Base-by-base conservation (phyloP, 331 rosid species). In the Quercus lobata region DNA sequence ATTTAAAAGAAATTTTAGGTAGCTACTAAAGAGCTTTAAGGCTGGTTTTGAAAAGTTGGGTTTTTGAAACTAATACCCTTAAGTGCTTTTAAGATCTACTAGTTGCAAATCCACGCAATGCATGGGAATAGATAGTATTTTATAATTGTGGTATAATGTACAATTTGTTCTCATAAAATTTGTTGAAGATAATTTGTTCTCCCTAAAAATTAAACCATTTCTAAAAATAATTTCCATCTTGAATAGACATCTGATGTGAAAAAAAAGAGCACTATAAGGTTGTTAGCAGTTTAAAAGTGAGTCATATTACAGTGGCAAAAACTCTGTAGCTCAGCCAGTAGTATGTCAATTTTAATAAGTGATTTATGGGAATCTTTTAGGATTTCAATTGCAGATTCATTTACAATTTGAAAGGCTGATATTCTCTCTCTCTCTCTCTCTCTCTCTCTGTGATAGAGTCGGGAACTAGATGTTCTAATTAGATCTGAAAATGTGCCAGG, bases 401-500 rank as follows among this genome's bases (percentile, higher is more conserved):
- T 49, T 14, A 25, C 69, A 62, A 14, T 27, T 4, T 12, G 54
- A 49, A 14, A 5, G 37, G 46, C 46, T 16, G 71, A 37, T 32
- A 65, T 30, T 17, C 22, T 30, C 57, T 71, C 41, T 72, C 35
- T 49, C 37, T 21, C 75, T 19, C 76, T 15, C 75, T 19, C 35
- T 16, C 68, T 53, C 81, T 55, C 57, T 54, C 56, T 53, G 69
- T 17, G 32, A 16, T 21, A 22, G 34, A 6, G 72, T 57, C 21
- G 44, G 12, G 21, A 54, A 53, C 29, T 73, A n/a, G 24, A 69
- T 61, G 70, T 74, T 82, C 53, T 86, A 53, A 81, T 70, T 49
- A 73, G 74, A 72, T 79, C 72, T 55, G 68, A 69, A 70, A 52
- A 60, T 73, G 60, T 80, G 80, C 12, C 83, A 95, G 98, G 96